Conservation (phyloP, 2,329 filamentous ascomycete species). For the Clarireedia paspali region DNA sequence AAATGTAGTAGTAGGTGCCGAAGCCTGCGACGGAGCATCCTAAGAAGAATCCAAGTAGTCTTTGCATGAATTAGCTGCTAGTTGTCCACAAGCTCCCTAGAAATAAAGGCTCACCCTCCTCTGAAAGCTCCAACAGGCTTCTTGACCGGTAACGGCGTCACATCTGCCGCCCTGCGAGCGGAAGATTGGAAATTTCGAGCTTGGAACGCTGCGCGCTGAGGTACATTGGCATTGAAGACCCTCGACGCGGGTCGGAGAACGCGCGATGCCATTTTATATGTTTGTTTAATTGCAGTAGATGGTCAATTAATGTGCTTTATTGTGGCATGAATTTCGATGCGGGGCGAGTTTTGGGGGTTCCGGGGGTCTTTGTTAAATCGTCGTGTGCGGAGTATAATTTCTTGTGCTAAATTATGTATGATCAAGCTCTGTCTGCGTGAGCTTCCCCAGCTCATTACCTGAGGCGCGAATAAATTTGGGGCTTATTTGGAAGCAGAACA, state of each 20-base stretch:
- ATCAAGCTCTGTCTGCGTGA: constrained; percentile 6
- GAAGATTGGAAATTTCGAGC: constrained; percentile 32
- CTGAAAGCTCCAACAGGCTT: constrained; percentile 65
- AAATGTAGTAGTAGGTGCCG: constrained; percentile 83
- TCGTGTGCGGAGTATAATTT: not conserved
- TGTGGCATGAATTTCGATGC: too few relatives aligned
- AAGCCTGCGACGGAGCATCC: constrained; percentile 73
- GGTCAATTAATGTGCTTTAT: not conserved
- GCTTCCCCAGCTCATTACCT: constrained; percentile 7
- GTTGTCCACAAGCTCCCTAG: too few relatives aligned
- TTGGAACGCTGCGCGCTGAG: constrained; percentile 16
- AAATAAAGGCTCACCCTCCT: constrained; percentile 51
- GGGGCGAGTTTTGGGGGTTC: not conserved
- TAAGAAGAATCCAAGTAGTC: constrained; percentile 85
- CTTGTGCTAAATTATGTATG: not conserved
- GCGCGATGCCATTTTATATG: constrained; percentile 36
- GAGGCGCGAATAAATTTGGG: constrained; percentile 1
- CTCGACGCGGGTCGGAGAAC: constrained; percentile 30
- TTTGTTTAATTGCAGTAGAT: not conserved
- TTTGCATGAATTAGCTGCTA: constrained; percentile 31
- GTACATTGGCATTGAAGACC: constrained; percentile 11
- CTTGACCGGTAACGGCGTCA: constrained; percentile 40
- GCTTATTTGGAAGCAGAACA: not conserved
- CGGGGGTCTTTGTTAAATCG: not conserved
- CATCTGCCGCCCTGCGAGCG: constrained; percentile 22